Evolutionary conservation across 768 basidiomycete genomes (phyloP), one percentile per base, ranked within the genome.

Genomic region (Suillus decipiens): DNA sequence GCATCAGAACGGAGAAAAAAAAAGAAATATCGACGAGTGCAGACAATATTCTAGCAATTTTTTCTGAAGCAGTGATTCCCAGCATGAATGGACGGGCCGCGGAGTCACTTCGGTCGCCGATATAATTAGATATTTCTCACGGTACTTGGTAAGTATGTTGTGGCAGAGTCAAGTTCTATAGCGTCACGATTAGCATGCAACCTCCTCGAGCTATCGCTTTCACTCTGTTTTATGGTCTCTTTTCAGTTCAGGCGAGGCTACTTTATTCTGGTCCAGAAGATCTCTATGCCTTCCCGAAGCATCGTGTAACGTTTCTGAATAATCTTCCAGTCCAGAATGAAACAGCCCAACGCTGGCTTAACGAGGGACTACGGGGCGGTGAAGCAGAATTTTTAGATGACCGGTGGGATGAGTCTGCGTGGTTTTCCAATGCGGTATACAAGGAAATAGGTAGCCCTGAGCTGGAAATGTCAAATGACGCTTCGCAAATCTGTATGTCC

Each of bases 221-320:
- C 58, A 63, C 61, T 8, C 15, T 76, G 39, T 69, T 71, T 60
- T 66, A 60, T 67, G 63, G 60, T 12, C 53, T 48, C 28, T 61
- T 31, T 2, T 54, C 69, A 6, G 54, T 60, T 62, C 69, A 48
- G 47, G 79, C 77, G 0, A 74, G 71, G 0, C 66, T 86, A n/a
- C 73, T 88, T 34, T 87, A 92, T 71, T 86, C 89, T 10, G 81
- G 92, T 53, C 92, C 93, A 34, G 89, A 93, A 69, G 93, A 95
- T 69, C 80, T 86, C 17, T 84, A 86, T 73, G 88, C 93, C 0
- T 93, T 89, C 72, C 93, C 93, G 66, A 95, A 95, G 73, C 90
- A 86, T 72, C 83, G 85, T 47, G 88, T 95, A 64, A 78, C 86
- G 45, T 95, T 92, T 75, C 84, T 95, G 71, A 90, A 92, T 71